Percentiles rank a stretch among this genome's conserved stretches.
Conservation (phyloP, 2,329 filamentous ascomycete genomes). For the Erysiphe pulchra region DNA sequence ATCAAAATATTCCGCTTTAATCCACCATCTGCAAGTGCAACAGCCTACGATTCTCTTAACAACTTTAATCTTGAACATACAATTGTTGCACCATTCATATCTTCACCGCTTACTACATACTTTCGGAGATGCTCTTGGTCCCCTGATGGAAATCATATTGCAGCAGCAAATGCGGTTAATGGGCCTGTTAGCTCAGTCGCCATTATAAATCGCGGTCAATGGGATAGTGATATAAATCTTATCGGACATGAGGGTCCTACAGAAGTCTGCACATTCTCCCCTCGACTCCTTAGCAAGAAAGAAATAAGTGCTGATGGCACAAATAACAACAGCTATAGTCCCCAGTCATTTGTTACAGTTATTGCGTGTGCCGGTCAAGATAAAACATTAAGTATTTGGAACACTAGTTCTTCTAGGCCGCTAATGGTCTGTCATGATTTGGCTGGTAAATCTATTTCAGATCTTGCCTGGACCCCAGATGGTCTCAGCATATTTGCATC, state of each 20-base stretch:
- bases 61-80: constrained; percentile 92
- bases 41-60: constrained; percentile 81
- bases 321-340: constrained; percentile 21
- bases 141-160: constrained; percentile 89
- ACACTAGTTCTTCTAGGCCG: constrained; percentile 78
- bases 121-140: constrained; percentile 95
- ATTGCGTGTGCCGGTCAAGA: constrained; percentile 94
- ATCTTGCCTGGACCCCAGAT: constrained; percentile 82
- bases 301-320: constrained; percentile 26
- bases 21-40: constrained; percentile 70
- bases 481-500: constrained; percentile 68
- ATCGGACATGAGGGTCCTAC: constrained; percentile 94
- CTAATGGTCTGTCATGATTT: constrained; percentile 78
- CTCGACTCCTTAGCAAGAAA: constrained; percentile 57
- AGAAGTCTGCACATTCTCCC: constrained; percentile 93
- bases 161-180: constrained; percentile 88
- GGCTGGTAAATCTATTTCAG: constrained; percentile 74
- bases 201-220: constrained; percentile 73
- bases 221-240: constrained; percentile 92
- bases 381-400: constrained; percentile 92
- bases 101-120: constrained; percentile 86
- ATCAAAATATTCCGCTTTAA: constrained; percentile 95
- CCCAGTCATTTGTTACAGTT: constrained; percentile 47
- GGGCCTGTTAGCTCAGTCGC: constrained; percentile 92
- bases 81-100: constrained; percentile 65